Evolutionary conservation across 2,329 filamentous ascomycete species (phyloP), one percentile per base, ranked within the genome.

Genomic region (Alternaria metachromatica): DNA sequence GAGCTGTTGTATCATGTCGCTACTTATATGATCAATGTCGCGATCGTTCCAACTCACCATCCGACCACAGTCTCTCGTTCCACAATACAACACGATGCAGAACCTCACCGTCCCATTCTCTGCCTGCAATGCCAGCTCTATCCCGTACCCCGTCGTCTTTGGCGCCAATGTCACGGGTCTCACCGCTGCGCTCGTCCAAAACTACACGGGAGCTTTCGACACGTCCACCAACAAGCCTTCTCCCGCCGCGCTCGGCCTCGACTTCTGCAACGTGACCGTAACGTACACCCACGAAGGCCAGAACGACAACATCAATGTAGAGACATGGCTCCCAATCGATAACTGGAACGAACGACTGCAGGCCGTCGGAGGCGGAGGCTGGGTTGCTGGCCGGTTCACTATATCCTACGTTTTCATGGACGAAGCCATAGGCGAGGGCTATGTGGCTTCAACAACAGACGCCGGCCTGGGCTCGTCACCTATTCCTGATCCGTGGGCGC

Each of bases 271-370:
- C 28, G 59, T 81, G 51, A 81, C 74, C 5, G 62, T 82, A 43
- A 78, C 74, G 7, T 64, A 80, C 60, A 80, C 79, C 5, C 80
- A 82, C 59, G 73, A 75, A 5, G 79, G 77, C 2, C 66, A 71
- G 44, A 65, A 76, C 57, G 80, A 82, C 53, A 71, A 18, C 2
- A 70, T 82, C 56, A 69, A 77, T 23, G 70, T 77, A 6, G 66
- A 54, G 26, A 55, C 55, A 8, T 43, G 25, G 18, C 71, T 82
- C 8, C 80, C 80, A 0, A 64, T 77, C 2, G 54, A 63, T 2
- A 33, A 60, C 0, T 75, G 70, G 69, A 72, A 71, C 26, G 62
- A 61, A 13, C 58, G 70, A 1, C 60, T 75, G 11, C 62, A 69
- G 33, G 66, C 55, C 5, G 54, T 63, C 3, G 72, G 72, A 2